Percentiles rank a stretch among this genome's conserved stretches.
Conservation (phyloP, 139 green algal genomes). For the Haematococcus sp. region DNA sequence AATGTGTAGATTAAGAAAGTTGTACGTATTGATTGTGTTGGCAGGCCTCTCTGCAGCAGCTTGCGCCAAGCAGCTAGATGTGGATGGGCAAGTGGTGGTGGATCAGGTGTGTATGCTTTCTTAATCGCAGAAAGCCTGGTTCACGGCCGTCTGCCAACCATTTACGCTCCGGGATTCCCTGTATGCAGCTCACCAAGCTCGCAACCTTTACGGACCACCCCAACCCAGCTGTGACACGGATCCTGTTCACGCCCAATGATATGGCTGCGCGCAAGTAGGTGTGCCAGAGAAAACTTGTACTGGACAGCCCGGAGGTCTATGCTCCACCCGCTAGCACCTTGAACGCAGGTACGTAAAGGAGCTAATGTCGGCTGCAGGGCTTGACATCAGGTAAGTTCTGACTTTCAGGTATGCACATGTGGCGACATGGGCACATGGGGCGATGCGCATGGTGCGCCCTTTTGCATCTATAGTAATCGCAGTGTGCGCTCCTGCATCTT, state of each 20-base stretch:
- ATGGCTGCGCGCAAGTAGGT: slow-evolving; percentile 53
- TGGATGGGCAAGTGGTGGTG: slow-evolving; percentile 1
- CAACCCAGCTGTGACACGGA: slow-evolving; percentile 84
- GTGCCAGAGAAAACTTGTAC: no score
- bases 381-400: slow-evolving; percentile 45
- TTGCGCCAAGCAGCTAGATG: not conserved
- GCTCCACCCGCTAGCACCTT: not conserved
- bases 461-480: no score
- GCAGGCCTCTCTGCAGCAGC: not conserved
- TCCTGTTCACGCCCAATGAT: slow-evolving; percentile 90
- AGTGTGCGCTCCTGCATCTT: no score
- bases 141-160: no score
- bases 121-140: not conserved
- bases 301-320: no score
- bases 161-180: no score
- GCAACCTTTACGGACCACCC: slow-evolving; percentile 76
- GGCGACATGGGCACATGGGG: not conserved
- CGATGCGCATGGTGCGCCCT: no score
- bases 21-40: not conserved
- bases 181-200: slow-evolving; percentile 69
- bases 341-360: slow-evolving; percentile 74
- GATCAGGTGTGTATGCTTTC: not conserved
- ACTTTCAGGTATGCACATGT: not conserved
- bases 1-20: not conserved
- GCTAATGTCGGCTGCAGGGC: slow-evolving; percentile 70